A percentile compares a stretch with the other conserved stretches of the same genome.
phyloP scores from a whole-genome alignment of 2,329 filamentous ascomycete species.

The Neurospora sp. region DNA sequence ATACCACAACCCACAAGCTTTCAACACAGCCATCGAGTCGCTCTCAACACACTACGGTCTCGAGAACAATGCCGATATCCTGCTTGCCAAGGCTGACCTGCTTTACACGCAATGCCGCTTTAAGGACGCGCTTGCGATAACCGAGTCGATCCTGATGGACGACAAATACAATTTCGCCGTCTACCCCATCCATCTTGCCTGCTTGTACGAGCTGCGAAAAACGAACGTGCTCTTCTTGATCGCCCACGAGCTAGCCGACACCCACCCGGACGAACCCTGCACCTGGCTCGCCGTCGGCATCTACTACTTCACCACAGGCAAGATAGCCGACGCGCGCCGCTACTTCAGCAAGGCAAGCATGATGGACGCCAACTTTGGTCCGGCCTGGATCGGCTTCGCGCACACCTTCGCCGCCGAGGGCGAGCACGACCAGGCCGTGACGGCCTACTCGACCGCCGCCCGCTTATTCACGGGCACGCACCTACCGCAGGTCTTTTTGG shows the following conservation, averaged over 20 bases:
- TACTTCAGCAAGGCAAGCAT: slow-evolving; percentile 97
- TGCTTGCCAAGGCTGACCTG: slow-evolving; percentile 81
- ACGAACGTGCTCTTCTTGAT: slow-evolving; percentile 87
- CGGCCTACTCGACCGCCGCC: slow-evolving; percentile 91
- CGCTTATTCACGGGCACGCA: slow-evolving; percentile 95
- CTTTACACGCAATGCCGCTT: slow-evolving; percentile 93
- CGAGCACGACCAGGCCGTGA: slow-evolving; percentile 96
- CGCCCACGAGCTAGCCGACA: slow-evolving; percentile 84
- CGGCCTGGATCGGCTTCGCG: slow-evolving; percentile 97
- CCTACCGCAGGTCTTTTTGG: slow-evolving; percentile 86
- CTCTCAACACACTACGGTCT: slow-evolving; percentile 91
- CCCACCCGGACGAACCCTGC: slow-evolving; percentile 80
- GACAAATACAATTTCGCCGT: slow-evolving; percentile 85
- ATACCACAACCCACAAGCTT: slow-evolving; percentile 77
- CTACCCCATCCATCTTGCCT: slow-evolving; percentile 85
- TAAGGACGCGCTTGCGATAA: slow-evolving; percentile 74
- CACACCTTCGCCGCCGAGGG: slow-evolving; percentile 97
- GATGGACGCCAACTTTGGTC: slow-evolving; percentile 95
- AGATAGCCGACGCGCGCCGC: slow-evolving; percentile 83
- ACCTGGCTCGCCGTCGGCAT: slow-evolving; percentile 91
- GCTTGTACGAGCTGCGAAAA: slow-evolving; percentile 75
- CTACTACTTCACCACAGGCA: slow-evolving; percentile 84
- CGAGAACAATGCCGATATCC: slow-evolving; percentile 74
- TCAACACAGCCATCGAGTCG: slow-evolving; percentile 78
- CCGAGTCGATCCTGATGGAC: slow-evolving; percentile 67